A percentile compares a stretch with the other conserved stretches of the same genome.
phyloP scores from a whole-genome alignment of 169 alveolate genomes.

The Eimeria necatrix region DNA sequence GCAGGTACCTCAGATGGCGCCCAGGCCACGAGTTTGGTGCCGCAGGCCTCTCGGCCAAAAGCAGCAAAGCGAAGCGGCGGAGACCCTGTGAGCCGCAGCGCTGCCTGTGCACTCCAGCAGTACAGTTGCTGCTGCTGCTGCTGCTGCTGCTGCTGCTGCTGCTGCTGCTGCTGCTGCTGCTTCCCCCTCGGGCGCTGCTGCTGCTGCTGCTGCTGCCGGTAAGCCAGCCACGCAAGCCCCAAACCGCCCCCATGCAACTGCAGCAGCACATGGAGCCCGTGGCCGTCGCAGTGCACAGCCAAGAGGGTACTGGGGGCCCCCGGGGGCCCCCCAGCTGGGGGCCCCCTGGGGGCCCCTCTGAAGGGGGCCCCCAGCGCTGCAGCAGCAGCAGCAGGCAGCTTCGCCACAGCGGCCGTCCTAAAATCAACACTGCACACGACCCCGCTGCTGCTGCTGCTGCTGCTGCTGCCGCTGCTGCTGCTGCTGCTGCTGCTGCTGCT shows the following conservation, averaged over 20 bases:
- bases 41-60: not conserved
- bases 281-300: constrained; percentile 14
- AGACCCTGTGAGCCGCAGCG: not conserved
- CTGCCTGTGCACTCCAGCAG: constrained; percentile 33
- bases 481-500: constrained; percentile 34
- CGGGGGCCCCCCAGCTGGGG: not conserved
- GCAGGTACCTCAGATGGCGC: not conserved
- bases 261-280: constrained; percentile 22
- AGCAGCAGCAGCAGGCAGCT: constrained; percentile 2
- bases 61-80: constrained; percentile 11
- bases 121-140: constrained; percentile 34
- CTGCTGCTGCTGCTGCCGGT: constrained; percentile 38
- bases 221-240: constrained; percentile 23
- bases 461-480: constrained; percentile 58
- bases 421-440: not conserved
- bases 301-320: not conserved
- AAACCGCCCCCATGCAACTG: constrained; percentile 36
- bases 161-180: too few species aligned
- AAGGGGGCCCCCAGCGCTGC: not conserved
- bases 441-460: constrained; percentile 19
- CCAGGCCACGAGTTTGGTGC: constrained; percentile 18
- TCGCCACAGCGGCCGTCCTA: not conserved
- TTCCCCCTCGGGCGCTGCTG: not conserved
- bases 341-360: not conserved
- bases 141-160: constrained; percentile 18